phyloP scores from a whole-genome alignment of 495 filamentous ascomycete genomes.

The Mytilinidion resinicola region DNA sequence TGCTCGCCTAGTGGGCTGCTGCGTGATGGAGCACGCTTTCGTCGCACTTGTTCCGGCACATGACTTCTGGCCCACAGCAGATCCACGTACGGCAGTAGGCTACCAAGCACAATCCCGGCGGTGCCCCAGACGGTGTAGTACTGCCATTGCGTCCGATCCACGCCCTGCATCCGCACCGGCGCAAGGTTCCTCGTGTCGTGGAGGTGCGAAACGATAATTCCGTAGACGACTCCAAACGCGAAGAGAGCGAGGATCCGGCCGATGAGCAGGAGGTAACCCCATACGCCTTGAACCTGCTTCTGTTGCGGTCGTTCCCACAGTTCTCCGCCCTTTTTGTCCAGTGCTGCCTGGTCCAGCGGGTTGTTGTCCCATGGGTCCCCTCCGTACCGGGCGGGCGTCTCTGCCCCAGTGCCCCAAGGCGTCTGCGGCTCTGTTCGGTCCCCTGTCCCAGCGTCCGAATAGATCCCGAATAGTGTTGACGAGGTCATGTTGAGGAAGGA shows the following conservation, averaged over 20 bases:
- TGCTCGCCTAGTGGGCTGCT: constrained; percentile 45
- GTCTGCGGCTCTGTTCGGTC: constrained; percentile 42
- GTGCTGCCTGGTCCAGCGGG: not conserved
- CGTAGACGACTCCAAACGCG: constrained; percentile 75
- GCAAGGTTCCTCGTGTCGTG: constrained; percentile 62
- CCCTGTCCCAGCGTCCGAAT: constrained; percentile 58
- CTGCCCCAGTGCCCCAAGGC: constrained; percentile 67
- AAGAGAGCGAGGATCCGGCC: constrained; percentile 66
- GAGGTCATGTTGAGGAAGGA: constrained; percentile 84
- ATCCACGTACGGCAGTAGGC: constrained; percentile 80
- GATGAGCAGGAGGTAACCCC: constrained; percentile 39
- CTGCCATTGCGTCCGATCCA: constrained; percentile 53
- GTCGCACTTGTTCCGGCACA: constrained; percentile 6
- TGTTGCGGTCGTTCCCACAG: not conserved
- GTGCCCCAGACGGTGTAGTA: constrained; percentile 78
- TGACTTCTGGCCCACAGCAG: constrained; percentile 45
- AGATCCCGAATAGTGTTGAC: constrained; percentile 87
- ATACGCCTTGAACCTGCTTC: constrained; percentile 9
- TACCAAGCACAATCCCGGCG: constrained; percentile 69
- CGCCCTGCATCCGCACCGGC: constrained; percentile 54
- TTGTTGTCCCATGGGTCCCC: constrained; percentile 2
- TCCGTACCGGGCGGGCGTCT: constrained; percentile 47
- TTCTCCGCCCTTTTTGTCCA: not conserved
- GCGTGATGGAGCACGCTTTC: constrained; percentile 13
- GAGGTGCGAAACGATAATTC: constrained; percentile 75